A percentile compares a stretch with the other conserved stretches of the same genome.
Evolutionary conservation across 257 asterid genomes (phyloP).

Genomic region (Solanum sejunctum): DNA sequence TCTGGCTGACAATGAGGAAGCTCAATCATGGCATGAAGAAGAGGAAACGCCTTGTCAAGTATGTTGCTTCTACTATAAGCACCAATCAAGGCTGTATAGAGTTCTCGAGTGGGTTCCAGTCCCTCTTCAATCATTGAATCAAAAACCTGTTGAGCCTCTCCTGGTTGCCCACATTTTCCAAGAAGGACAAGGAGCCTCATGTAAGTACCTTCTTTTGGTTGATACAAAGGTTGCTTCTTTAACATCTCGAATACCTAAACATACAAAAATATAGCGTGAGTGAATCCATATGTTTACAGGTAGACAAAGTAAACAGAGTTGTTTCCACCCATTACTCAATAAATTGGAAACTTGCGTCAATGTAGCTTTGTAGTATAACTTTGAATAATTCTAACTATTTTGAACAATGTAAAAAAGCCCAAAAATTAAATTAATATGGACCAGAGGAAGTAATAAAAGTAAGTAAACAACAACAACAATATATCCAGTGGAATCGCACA

Average conservation of each 20-base stretch:
- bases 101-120: conserved; percentile 61
- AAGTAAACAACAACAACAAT: too few relatives aligned
- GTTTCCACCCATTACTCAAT: not conserved
- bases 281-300: not conserved
- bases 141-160: conserved; percentile 60
- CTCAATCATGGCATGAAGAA: conserved; percentile 47
- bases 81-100: conserved; percentile 65
- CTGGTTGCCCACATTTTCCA: conserved; percentile 73
- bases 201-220: conserved; percentile 82
- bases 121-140: conserved; percentile 73
- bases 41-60: conserved; percentile 49
- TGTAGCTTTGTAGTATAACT: too few relatives aligned
- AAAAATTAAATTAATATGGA: too few relatives aligned
- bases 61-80: conserved; percentile 68
- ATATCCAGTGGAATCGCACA: too few relatives aligned
- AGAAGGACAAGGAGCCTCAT: conserved; percentile 85
- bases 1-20: conserved; percentile 83
- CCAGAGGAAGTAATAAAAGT: too few relatives aligned
- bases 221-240: conserved; percentile 63
- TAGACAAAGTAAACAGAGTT: not conserved
- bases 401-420: too few relatives aligned
- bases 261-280: not conserved
- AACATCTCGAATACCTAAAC: conserved; percentile 81
- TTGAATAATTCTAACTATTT: too few relatives aligned
- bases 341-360: not conserved